Base-by-base conservation (phyloP, 805 yeast genomes). In the Candida multigemmis region DNA sequence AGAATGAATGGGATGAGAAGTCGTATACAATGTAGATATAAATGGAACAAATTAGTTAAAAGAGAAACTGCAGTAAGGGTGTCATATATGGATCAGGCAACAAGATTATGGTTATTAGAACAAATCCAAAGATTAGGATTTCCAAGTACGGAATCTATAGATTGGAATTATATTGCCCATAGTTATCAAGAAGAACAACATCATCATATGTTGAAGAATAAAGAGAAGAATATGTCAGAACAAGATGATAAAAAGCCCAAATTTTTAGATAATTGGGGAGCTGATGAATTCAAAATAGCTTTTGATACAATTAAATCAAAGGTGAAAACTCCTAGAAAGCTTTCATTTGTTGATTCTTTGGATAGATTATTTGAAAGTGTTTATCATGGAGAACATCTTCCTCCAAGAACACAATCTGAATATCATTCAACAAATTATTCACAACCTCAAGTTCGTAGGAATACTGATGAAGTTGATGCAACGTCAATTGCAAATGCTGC, bases 11-110 rank as follows among this genome's bases (percentile, higher is more conserved):
- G 96, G 3, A 63, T 74, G 2, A 68, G 97, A 35, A 81, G 94
- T 2, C 67, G 97, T 40, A 87, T 89, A 37, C 97, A 89, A 54
- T 87, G 96, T 50, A 71, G 97, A 33, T 89, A 89, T 54, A 89
- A 89, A 49, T 89, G 96, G 96, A 80, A 80, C 46, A 89, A 87
- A 53, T 44, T 86, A 5, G 53, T 76, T 28, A 77, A 74, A 42
- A 61, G 80, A 33, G 79, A 77, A 35, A 45, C 57, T 13, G 37
- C 44, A 19, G 38, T 41, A n/a, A 39, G 61, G 10, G 38, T 53
- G 2, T 34, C 52, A 13, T 43, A 41, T 27, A 56, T 60, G 65
- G 47, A 46, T 21, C 26, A 38, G 4, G 43, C 42, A 6, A 53
- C 57, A n/a, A 55, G 50, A 33, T 20, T 49, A 9, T 61, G 68